phyloP scores from a whole-genome alignment of 1,284 basidiomycete genomes.

The Leccinum pachyderme region DNA sequence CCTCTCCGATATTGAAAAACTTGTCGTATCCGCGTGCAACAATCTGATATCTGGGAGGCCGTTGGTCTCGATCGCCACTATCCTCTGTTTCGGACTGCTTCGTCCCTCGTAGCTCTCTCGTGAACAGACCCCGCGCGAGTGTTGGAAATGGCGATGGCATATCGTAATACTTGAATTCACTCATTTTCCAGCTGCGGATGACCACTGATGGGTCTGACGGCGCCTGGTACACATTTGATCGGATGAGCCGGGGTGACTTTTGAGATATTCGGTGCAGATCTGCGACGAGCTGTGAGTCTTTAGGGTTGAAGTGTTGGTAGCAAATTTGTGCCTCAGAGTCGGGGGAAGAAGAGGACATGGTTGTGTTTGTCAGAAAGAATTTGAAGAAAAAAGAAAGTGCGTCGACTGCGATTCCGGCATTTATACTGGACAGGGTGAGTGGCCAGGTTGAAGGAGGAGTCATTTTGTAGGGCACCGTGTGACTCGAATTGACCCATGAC shows the following conservation, averaged over 20 bases:
- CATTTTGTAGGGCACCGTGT: background rate
- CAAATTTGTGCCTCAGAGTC: background rate
- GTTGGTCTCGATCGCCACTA: slow-evolving; percentile 2
- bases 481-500: background rate
- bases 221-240: slow-evolving; percentile 50
- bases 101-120: slow-evolving; percentile 39
- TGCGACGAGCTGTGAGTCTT: slow-evolving; percentile 58
- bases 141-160: slow-evolving; percentile 90
- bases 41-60: slow-evolving; percentile 57
- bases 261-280: slow-evolving; percentile 50
- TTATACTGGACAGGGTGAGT: slow-evolving; percentile 9
- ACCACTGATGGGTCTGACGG: slow-evolving; percentile 52
- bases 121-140: slow-evolving; percentile 85
- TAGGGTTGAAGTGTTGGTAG: slow-evolving; percentile 14
- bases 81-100: slow-evolving; percentile 15
- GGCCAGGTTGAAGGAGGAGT: background rate
- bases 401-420: slow-evolving; percentile 12
- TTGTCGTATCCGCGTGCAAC: slow-evolving; percentile 96
- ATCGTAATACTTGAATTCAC: slow-evolving; percentile 89
- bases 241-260: slow-evolving; percentile 58
- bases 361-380: slow-evolving; percentile 12
- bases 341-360: background rate
- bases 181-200: slow-evolving; percentile 92
- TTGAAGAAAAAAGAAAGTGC: background rate
- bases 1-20: slow-evolving; percentile 97